Evolutionary conservation across 2,329 filamentous ascomycete species (phyloP).

Genomic region (Aspergillus brunneoviolaceus): DNA sequence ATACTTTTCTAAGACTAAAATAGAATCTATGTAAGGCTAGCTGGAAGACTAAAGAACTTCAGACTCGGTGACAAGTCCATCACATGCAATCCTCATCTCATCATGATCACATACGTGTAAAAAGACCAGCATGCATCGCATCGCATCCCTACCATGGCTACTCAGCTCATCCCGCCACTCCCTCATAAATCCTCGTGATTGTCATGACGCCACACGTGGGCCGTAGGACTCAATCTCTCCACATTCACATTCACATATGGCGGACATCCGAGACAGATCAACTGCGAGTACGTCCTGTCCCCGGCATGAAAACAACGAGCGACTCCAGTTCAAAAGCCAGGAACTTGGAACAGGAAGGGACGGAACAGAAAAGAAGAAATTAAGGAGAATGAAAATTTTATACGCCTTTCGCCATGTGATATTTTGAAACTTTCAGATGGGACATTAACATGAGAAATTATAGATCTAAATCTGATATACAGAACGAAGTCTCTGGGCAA

Average conservation of each 20-base stretch:
- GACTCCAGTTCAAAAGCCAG: not conserved
- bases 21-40: not conserved
- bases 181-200: too few species aligned
- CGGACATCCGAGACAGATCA: not conserved
- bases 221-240: too few species aligned
- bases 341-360: not conserved
- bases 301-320: not conserved
- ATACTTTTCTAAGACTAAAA: not conserved
- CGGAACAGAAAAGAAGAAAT: not conserved
- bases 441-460: conserved; percentile 20
- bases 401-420: conserved; percentile 25
- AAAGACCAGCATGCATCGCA: not conserved
- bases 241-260: not conserved
- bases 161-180: too few species aligned
- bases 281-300: too few species aligned
- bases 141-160: too few species aligned
- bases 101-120: too few species aligned
- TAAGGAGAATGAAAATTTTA: conserved; percentile 18
- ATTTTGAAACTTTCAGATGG: conserved; percentile 14
- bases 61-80: too few species aligned
- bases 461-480: conserved; percentile 42
- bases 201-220: too few species aligned
- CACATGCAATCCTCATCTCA: too few species aligned
- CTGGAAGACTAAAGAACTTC: not conserved
- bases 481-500: conserved; percentile 43